A percentile compares a stretch with the other conserved stretches of the same genome.
Evolutionary conservation across 176 grass and related monocot genomes (phyloP).

Genomic region (Dendrocalamus sinicus): DNA sequence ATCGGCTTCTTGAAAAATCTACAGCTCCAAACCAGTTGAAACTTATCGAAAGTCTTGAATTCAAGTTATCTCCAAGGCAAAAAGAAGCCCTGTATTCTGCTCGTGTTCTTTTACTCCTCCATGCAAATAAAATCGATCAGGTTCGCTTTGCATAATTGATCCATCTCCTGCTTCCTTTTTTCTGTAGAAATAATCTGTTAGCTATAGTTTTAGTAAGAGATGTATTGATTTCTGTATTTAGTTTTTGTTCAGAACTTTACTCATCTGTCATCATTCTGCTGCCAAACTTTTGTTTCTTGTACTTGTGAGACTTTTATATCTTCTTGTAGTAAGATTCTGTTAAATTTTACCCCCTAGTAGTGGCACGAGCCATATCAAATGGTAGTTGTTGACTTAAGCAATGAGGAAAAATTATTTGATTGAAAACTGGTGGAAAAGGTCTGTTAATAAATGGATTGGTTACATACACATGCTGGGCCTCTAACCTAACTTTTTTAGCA

Average conservation of each 20-base stretch:
- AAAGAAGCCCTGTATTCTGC: slow-evolving; percentile 85
- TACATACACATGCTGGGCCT: background rate
- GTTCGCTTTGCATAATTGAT: slow-evolving; percentile 45
- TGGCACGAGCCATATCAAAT: background rate
- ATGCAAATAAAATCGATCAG: slow-evolving; percentile 82
- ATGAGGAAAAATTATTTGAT: background rate
- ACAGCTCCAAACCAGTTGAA: slow-evolving; percentile 62
- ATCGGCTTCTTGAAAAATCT: slow-evolving; percentile 72
- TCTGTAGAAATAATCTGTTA: slow-evolving; percentile 2
- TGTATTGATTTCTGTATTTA: slow-evolving; percentile 17
- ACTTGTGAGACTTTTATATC: slow-evolving; percentile 19
- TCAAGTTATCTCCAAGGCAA: slow-evolving; percentile 67
- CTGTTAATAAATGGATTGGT: slow-evolving; percentile 16
- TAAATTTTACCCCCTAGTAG: background rate
- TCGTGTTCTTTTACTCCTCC: slow-evolving; percentile 81
- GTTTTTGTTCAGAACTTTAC: background rate
- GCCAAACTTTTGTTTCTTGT: background rate
- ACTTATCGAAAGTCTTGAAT: slow-evolving; percentile 73
- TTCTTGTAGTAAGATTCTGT: background rate
- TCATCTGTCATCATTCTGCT: background rate
- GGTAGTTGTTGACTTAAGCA: background rate
- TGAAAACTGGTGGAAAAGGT: background rate
- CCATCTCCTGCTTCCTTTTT: background rate
- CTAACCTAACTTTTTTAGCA: background rate
- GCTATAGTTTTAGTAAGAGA: background rate